Evolutionary conservation across 495 filamentous ascomycete species (phyloP), one percentile per base, ranked within the genome.

Genomic region (Glonium stellatum): DNA sequence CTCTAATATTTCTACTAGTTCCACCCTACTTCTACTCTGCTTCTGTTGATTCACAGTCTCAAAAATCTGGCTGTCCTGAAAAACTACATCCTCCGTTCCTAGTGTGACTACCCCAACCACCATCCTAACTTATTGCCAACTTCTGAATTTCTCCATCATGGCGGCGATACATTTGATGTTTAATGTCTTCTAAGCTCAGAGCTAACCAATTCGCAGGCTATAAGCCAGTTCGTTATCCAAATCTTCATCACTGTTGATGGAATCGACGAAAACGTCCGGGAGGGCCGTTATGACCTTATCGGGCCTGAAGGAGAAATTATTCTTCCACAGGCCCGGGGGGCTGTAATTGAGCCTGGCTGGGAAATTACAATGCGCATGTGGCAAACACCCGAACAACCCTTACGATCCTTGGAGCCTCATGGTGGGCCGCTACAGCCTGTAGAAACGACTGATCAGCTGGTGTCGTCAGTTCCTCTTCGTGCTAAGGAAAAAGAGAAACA

Each of bases 321-420:
- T 57, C 82, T 92, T 18, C 88, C 88, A 4, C 80, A 85, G 60
- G 82, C 90, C 5, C 92, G 88, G 88, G 88, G 92, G 56, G 86
- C 81, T 54, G 81, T 88, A 25, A 76, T 95, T 50, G 81, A 92
- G 72, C 89, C 89, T 4, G 88, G 89, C 67, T 92, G 88, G 89
- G 77, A 80, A 36, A 85, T 96, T 65, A 90, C 83, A 4, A 95
- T 95, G 91, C 86, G 91, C 61, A 92, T 96, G 89, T 96, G 91
- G 91, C 89, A 89, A 13, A 85, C 92, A 76, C 81, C 79, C 1
- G 83, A 83, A 61, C 27, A 31, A 31, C 27, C 27, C 6, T 31
- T 6, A 6, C 27, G 6, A 31, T 31, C 27, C 27, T 6, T 31
- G 6, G 27, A 6, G 6, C 27, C 27, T 31, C 27, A 31, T 31